phyloP scores from a whole-genome alignment of 805 yeast genomes.

The Candida methanosorbosa region DNA sequence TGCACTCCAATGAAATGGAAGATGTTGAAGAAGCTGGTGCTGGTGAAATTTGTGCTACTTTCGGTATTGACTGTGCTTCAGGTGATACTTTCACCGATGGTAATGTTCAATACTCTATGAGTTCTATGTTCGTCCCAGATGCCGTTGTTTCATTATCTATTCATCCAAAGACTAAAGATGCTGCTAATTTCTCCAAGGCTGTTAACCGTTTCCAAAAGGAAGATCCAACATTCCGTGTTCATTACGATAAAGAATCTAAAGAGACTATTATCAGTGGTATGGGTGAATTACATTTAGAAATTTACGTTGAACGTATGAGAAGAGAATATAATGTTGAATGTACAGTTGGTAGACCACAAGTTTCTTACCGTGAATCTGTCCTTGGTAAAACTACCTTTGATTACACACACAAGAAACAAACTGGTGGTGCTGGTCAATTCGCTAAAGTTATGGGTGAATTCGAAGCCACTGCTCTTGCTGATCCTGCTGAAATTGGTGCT shows the following conservation, averaged over 20 bases:
- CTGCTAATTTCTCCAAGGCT: slow-evolving; percentile 90
- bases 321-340: slow-evolving; percentile 97
- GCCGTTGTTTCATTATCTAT: slow-evolving; percentile 94
- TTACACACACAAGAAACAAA: slow-evolving; percentile 93
- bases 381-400: slow-evolving; percentile 69
- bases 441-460: slow-evolving; percentile 90
- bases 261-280: slow-evolving; percentile 94
- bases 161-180: slow-evolving; percentile 80
- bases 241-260: slow-evolving; percentile 82
- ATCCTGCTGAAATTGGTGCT: slow-evolving; percentile 30
- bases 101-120: slow-evolving; percentile 73
- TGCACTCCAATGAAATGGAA: slow-evolving; percentile 99
- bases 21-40: slow-evolving; percentile 93
- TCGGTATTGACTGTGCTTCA: slow-evolving; percentile 97
- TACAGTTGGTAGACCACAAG: slow-evolving; percentile 95
- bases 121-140: slow-evolving; percentile 98
- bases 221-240: slow-evolving; percentile 96
- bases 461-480: slow-evolving; percentile 40
- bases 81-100: slow-evolving; percentile 97
- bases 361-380: slow-evolving; percentile 93
- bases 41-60: slow-evolving; percentile 98
- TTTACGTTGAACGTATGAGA: slow-evolving; percentile 95
- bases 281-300: slow-evolving; percentile 97
- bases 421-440: slow-evolving; percentile 99
- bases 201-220: slow-evolving; percentile 96